Evolutionary conservation across 495 filamentous ascomycete species (phyloP).

Genomic region (Usnea hakonensis): DNA sequence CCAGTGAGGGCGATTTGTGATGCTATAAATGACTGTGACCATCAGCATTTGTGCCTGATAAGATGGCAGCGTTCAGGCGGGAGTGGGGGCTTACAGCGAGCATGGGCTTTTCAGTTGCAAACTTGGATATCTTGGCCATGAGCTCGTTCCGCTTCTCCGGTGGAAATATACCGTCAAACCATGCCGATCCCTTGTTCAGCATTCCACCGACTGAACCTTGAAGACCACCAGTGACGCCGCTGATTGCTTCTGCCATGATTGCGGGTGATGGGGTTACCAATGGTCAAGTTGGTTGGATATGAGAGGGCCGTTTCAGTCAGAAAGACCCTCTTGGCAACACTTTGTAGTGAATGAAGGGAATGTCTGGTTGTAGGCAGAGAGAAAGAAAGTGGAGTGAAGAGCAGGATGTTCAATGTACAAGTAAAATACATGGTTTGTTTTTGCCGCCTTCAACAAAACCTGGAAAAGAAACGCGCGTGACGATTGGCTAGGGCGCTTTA

Average conservation of each 20-base stretch:
- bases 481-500: background rate
- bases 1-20: conserved; percentile 48
- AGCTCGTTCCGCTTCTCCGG: conserved; percentile 27
- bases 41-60: too few species aligned
- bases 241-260: conserved; percentile 23
- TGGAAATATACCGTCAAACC: conserved; percentile 24
- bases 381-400: background rate
- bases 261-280: background rate
- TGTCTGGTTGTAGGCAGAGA: background rate
- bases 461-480: background rate
- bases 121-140: conserved; percentile 25
- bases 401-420: background rate
- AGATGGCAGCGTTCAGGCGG: background rate
- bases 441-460: background rate
- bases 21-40: conserved; percentile 40
- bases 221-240: conserved; percentile 22
- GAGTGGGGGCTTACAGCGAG: conserved; percentile 21
- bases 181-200: conserved; percentile 16
- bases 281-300: background rate
- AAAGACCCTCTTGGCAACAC: too few species aligned
- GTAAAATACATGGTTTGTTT: background rate
- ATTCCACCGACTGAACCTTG: conserved; percentile 22
- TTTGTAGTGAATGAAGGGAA: background rate
- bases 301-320: background rate
- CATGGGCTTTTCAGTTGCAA: conserved; percentile 25